Evolutionary conservation across 257 asterid species (phyloP).

Genomic region (Przewalskia tangutica): DNA sequence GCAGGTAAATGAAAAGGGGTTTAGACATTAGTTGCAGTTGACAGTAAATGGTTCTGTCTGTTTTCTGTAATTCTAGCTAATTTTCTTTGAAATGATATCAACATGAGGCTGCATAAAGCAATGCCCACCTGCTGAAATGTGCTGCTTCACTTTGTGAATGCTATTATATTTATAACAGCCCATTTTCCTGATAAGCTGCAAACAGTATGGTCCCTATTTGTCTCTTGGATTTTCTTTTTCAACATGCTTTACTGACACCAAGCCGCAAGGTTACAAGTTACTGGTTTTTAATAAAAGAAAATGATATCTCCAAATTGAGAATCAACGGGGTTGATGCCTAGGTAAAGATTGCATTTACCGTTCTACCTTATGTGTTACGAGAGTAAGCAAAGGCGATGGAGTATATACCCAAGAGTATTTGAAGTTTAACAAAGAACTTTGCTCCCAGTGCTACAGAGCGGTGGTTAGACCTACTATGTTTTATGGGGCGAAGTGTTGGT

Average conservation of each 20-base stretch:
- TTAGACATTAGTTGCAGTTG: neutral
- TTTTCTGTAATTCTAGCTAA: neutral
- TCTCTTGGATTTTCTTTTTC: neutral
- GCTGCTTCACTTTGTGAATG: neutral
- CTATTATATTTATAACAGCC: neutral
- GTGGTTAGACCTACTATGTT: too few relatives aligned
- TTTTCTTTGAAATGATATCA: too few relatives aligned
- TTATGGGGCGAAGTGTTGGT: too few relatives aligned
- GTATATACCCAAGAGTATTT: neutral
- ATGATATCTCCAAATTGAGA: neutral
- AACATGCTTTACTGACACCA: neutral
- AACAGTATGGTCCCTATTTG: neutral
- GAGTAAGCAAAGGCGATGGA: neutral
- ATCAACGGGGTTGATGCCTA: neutral
- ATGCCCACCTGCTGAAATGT: neutral
- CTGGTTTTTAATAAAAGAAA: neutral
- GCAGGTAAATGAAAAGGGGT: neutral
- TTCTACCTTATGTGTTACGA: neutral
- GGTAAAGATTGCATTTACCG: neutral
- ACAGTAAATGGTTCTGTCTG: neutral
- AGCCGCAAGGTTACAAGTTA: neutral
- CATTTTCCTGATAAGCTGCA: neutral
- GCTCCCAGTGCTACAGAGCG: too few relatives aligned
- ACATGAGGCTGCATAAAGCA: neutral
- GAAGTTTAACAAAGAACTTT: neutral